Percentiles rank a stretch among this genome's conserved stretches.
These are phyloP conservation scores for Meyerozyma guilliermondii DNA, from an alignment of 1,139 yeast genomes.

Conservation along the genomic window DNA sequence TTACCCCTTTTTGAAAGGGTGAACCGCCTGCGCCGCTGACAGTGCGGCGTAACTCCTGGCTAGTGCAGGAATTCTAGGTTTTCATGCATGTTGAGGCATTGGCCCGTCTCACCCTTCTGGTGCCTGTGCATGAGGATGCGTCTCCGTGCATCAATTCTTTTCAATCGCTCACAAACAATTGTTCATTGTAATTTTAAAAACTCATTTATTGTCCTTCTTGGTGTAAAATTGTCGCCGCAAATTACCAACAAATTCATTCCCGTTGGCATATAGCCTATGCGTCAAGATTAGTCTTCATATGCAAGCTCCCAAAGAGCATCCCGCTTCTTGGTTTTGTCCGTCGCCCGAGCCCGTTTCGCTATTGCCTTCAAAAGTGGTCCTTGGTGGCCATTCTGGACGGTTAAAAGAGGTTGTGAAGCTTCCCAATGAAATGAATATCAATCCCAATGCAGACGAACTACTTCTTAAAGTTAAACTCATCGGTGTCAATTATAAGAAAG, in stretches of 20 bases:
- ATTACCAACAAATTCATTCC: background rate
- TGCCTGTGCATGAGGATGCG: background rate
- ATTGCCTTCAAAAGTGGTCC: background rate
- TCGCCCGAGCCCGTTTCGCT: slow-evolving; percentile 1
- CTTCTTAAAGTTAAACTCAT: slow-evolving; percentile 27
- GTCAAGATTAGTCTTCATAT: background rate
- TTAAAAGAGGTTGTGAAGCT: slow-evolving; percentile 27
- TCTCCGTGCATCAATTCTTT: background rate
- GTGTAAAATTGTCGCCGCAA: background rate
- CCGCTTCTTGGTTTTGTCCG: background rate
- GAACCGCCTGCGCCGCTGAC: background rate
- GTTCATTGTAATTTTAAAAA: background rate
- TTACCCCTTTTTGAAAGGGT: no score
- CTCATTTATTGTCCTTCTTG: background rate
- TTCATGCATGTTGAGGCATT: background rate
- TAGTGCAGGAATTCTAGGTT: background rate
- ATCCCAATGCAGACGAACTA: slow-evolving; percentile 17
- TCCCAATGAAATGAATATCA: slow-evolving; percentile 20
- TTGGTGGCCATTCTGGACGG: slow-evolving; percentile 2
- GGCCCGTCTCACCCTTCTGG: background rate
- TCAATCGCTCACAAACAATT: background rate
- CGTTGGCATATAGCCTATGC: background rate
- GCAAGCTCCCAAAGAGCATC: slow-evolving; percentile 2
- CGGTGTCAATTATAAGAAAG: slow-evolving; percentile 23
- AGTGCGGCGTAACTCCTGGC: background rate